Conservation (phyloP, 768 basidiomycete species). For the Russula abietina region DNA sequence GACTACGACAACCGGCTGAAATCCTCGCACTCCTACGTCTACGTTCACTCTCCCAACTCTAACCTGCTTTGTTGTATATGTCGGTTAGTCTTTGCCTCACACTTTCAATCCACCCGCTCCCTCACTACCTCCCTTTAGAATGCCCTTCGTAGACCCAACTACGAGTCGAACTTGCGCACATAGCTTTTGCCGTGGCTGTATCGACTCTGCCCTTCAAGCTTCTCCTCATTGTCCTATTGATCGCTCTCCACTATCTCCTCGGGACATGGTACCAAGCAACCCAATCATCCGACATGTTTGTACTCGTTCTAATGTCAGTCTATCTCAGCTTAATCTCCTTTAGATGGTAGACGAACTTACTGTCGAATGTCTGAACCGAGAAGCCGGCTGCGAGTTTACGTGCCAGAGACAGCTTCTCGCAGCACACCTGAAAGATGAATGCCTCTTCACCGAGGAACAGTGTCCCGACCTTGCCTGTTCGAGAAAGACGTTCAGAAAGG, state of each 20-base stretch:
- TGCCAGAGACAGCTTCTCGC: constrained; percentile 64
- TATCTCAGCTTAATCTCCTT: background rate
- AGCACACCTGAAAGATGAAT: constrained; percentile 55
- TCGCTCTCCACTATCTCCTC: constrained; percentile 54
- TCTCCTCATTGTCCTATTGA: constrained; percentile 80
- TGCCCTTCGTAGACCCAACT: constrained; percentile 70
- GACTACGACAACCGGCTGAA: constrained; percentile 16
- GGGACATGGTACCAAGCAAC: constrained; percentile 61
- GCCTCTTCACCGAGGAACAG: constrained; percentile 48
- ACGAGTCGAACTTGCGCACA: constrained; percentile 73
- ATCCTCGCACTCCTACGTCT: constrained; percentile 14
- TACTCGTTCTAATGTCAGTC: constrained; percentile 14
- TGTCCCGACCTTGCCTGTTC: constrained; percentile 48
- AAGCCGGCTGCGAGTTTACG: constrained; percentile 53
- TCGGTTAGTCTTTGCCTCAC: constrained; percentile 1
- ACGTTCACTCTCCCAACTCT: constrained; percentile 18
- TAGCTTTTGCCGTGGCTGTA: constrained; percentile 84
- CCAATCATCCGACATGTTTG: constrained; percentile 71
- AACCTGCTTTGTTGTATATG: constrained; percentile 25
- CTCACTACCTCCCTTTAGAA: constrained; percentile 32
- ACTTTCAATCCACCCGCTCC: background rate
- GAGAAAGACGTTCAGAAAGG: constrained; percentile 41
- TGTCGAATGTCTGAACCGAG: constrained; percentile 62
- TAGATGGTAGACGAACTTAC: constrained; percentile 80
- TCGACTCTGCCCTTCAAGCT: constrained; percentile 59